phyloP scores from a whole-genome alignment of 2,329 filamentous ascomycete genomes.

The Harringtonia aguacate region DNA sequence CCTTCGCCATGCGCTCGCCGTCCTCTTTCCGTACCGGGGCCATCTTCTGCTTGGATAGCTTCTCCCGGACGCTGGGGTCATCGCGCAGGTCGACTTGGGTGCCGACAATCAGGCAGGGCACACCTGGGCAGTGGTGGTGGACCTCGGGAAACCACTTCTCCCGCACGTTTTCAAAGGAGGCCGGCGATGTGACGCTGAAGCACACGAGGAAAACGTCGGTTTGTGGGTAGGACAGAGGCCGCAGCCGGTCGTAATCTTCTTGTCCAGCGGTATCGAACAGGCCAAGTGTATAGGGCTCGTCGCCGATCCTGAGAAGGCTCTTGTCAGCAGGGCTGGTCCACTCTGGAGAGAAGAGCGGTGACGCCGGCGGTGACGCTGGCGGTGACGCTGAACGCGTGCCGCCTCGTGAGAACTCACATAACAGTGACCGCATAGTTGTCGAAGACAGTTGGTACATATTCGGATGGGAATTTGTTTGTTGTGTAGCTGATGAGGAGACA shows the following conservation, averaged over 20 bases:
- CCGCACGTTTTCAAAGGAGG: constrained; percentile 97
- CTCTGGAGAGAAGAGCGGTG: no score
- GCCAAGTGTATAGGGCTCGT: constrained; percentile 94
- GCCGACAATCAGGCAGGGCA: constrained; percentile 94
- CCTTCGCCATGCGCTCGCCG: constrained; percentile 92
- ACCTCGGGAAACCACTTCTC: constrained; percentile 99
- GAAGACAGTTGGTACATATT: constrained; percentile 99
- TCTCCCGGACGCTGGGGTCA: constrained; percentile 76
- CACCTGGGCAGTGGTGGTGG: constrained; percentile 94
- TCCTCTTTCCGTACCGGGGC: constrained; percentile 82
- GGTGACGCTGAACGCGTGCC: no score
- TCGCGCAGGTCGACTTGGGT: constrained; percentile 96
- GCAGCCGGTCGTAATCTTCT: constrained; percentile 97
- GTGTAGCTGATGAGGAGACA: constrained; percentile 99
- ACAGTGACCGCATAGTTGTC: constrained; percentile 99
- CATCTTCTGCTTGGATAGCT: constrained; percentile 95
- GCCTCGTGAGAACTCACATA: constrained; percentile 59
- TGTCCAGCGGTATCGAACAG: constrained; percentile 98
- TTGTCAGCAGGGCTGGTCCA: no score
- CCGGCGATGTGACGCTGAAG: constrained; percentile 95
- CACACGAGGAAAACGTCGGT: constrained; percentile 98
- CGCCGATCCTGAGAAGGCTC: constrained; percentile 67
- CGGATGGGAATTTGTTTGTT: constrained; percentile 98
- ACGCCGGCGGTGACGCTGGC: no score
- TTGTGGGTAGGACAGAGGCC: constrained; percentile 93